Evolutionary conservation across 768 basidiomycete species (phyloP).

Genomic region (Termitomyces sp.): DNA sequence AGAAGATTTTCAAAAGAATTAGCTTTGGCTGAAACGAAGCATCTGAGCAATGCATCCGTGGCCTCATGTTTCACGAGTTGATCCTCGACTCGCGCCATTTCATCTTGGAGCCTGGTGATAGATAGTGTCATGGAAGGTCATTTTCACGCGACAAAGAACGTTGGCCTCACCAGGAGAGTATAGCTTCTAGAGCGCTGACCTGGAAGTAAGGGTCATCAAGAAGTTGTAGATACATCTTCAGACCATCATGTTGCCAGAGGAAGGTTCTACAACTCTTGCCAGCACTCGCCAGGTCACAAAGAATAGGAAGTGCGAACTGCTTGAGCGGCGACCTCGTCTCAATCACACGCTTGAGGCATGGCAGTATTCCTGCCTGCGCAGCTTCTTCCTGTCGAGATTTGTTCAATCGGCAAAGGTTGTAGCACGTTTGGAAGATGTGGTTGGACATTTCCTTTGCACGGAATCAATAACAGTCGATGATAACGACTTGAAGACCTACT

Average conservation of each 20-base stretch:
- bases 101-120: conserved; percentile 80
- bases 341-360: conserved; percentile 86
- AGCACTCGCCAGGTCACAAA: conserved; percentile 94
- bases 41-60: conserved; percentile 66
- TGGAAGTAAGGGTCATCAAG: conserved; percentile 89
- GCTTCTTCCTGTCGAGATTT: conserved; percentile 96
- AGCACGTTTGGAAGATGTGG: conserved; percentile 96
- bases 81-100: conserved; percentile 91
- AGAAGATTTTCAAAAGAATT: conserved; percentile 91
- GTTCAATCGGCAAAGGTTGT: conserved; percentile 92
- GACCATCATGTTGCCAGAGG: conserved; percentile 93
- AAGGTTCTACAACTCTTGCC: conserved; percentile 89
- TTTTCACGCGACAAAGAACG: background rate
- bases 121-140: background rate
- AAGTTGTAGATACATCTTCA: conserved; percentile 74
- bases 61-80: conserved; percentile 66
- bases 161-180: conserved; percentile 74
- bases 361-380: conserved; percentile 92
- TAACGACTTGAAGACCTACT: conserved; percentile 41
- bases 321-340: conserved; percentile 88
- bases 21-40: conserved; percentile 83
- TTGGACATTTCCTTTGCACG: conserved; percentile 85
- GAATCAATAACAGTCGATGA: conserved; percentile 3
- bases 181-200: conserved; percentile 86
- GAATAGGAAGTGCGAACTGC: conserved; percentile 94